Evolutionary conservation across 352 stramenopile species (phyloP).

Genomic region (Pythium monospermum): DNA sequence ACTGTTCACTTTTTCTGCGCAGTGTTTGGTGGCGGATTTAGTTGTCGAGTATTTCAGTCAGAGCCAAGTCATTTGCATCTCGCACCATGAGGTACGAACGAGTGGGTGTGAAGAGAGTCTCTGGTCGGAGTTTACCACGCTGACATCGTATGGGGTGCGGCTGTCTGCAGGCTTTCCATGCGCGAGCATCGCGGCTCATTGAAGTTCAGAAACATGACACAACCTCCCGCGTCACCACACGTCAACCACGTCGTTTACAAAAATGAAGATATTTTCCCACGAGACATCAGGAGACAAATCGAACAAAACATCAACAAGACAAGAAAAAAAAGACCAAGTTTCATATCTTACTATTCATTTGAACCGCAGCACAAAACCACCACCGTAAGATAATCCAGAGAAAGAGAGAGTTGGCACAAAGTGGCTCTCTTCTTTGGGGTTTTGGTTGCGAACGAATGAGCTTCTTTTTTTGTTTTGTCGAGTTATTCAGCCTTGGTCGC

Average conservation of each 20-base stretch:
- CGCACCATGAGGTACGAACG: slow-evolving; percentile 27
- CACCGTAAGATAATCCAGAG: too few relatives aligned
- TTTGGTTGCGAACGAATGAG: too few relatives aligned
- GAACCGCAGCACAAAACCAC: too few relatives aligned
- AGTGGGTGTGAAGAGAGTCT: background rate
- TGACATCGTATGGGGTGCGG: background rate
- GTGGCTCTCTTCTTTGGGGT: too few relatives aligned
- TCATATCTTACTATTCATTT: slow-evolving; percentile 30
- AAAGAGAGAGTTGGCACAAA: too few relatives aligned
- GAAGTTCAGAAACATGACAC: slow-evolving; percentile 26
- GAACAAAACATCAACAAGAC: background rate
- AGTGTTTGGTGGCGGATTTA: slow-evolving; percentile 27
- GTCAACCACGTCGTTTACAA: slow-evolving; percentile 2
- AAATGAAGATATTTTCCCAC: background rate
- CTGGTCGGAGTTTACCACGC: background rate
- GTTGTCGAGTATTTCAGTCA: slow-evolving; percentile 24
- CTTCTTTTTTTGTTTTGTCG: too few relatives aligned
- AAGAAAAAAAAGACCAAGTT: slow-evolving; percentile 14
- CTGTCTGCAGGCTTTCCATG: slow-evolving; percentile 17
- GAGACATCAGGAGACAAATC: background rate
- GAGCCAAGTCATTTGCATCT: slow-evolving; percentile 44
- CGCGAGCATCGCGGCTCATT: slow-evolving; percentile 23
- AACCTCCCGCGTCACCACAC: slow-evolving; percentile 7
- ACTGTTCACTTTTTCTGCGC: background rate
- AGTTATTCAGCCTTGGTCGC: slow-evolving; percentile 31